A percentile compares a stretch with the other conserved stretches of the same genome.
Conservation (phyloP, 352 stramenopile species). For the Pythium utonaiense region DNA sequence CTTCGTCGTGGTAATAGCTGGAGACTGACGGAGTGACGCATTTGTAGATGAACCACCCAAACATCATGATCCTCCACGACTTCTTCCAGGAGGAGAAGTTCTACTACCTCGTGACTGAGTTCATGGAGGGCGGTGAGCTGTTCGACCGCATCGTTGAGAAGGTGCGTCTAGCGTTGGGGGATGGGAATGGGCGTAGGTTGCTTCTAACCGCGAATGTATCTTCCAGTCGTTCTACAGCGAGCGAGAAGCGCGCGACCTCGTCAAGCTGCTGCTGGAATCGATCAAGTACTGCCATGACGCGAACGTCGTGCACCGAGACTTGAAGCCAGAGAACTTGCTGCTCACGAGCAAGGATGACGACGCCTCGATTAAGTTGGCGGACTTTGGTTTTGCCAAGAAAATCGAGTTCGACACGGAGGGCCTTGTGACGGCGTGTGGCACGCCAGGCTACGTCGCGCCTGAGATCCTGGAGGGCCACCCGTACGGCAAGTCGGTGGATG, state of each 20-base stretch:
- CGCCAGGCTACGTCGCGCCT: constrained; percentile 77
- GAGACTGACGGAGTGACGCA: neutral
- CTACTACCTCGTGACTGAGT: constrained; percentile 98
- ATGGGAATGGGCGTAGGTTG: no score
- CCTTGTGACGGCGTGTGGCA: constrained; percentile 76
- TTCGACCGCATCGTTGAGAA: constrained; percentile 88
- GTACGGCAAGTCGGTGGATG: constrained; percentile 83
- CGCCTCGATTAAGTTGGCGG: constrained; percentile 81
- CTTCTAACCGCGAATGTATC: neutral
- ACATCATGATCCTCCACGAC: constrained; percentile 92
- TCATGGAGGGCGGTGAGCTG: constrained; percentile 91
- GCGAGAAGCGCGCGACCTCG: constrained; percentile 79
- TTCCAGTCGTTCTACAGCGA: constrained; percentile 88
- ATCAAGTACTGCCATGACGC: constrained; percentile 89
- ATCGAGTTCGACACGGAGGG: constrained; percentile 71
- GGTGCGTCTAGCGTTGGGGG: constrained; percentile 24
- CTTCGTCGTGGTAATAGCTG: neutral
- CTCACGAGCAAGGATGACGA: constrained; percentile 80
- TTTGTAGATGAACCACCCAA: constrained; percentile 86
- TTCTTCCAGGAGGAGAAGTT: constrained; percentile 93
- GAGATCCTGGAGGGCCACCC: constrained; percentile 77
- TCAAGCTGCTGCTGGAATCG: constrained; percentile 82
- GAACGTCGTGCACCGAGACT: constrained; percentile 80
- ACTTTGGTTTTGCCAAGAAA: constrained; percentile 87
- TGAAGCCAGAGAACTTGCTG: constrained; percentile 85